Evolutionary conservation across 495 filamentous ascomycete genomes (phyloP), one percentile per base, ranked within the genome.

Genomic region (Penicillium dipodomyicola): DNA sequence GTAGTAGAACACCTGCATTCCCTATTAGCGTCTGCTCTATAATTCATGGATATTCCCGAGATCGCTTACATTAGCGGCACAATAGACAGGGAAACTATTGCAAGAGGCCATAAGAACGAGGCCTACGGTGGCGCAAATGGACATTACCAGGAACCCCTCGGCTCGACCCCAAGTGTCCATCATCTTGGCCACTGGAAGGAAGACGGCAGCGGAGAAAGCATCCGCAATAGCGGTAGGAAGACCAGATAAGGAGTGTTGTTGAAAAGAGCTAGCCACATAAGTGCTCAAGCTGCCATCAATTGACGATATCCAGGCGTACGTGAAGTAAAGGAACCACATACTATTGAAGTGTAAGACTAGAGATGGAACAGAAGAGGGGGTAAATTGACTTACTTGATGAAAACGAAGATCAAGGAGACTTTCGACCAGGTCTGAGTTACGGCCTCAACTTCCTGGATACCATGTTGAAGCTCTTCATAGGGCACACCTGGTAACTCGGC

Each of bases 161-260:
- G 80, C 54, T 65, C 82, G 64, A 52, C 84, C 86, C 77, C 81
- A 88, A 23, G 85, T 70, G 61, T 90, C 84, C 58, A 88, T 69
- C 46, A 88, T 70, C 67, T 88, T 87, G 43, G 84, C 85, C 15
- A 87, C 67, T 0, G 85, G 78, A 29, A 88, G 71, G 54, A 82
- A 85, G 41, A 76, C 68, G 19, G 87, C 73, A 53, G 85, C 87
- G 49, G 78, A 80, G 52, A 87, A 81, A 49, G 86, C 57, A 58
- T 60, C 60, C 17, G 61, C 60, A 30, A 76, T 59, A 47, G 73
- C 60, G 5, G 59, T 58, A 15, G 71, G 69, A 5, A 67, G 60
- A 25, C 59, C 68, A 6, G 68, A 60, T 2, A 76, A 68, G 3
- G 72, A 73, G 25, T 76, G 73, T 8, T 62, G 37, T 17, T 60